Conservation (phyloP, 2,329 filamentous ascomycete species). For the Sporothrix variecibatus region DNA sequence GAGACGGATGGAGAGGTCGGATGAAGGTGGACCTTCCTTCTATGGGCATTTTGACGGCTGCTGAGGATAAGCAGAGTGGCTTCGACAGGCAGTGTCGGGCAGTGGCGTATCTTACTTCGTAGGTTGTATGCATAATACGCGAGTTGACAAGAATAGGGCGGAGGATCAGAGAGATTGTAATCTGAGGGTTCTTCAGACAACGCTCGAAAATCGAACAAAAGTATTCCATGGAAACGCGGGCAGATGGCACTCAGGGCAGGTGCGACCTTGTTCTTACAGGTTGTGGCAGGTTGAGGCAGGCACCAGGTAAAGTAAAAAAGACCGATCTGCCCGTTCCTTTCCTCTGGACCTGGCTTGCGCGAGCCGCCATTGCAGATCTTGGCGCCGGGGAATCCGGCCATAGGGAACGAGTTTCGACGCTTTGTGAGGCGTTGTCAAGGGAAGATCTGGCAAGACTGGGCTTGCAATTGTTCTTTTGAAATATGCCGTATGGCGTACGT, state of each 20-base stretch:
- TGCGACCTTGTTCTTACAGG: background rate
- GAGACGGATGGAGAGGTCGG: background rate
- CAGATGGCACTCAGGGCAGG: background rate
- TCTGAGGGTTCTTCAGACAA: background rate
- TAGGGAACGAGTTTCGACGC: background rate
- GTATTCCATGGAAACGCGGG: background rate
- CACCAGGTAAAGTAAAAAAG: background rate
- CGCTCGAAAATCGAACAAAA: too few species aligned
- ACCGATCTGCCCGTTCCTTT: slow-evolving; percentile 4
- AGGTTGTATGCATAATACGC: background rate
- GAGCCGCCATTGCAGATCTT: slow-evolving; percentile 8
- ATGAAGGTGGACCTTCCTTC: background rate
- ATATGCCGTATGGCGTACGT: background rate
- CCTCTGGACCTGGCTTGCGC: background rate
- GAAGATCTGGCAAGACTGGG: background rate
- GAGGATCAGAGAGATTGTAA: too few species aligned
- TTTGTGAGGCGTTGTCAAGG: background rate
- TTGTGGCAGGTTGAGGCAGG: background rate
- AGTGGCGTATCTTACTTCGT: too few species aligned
- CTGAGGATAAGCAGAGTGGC: background rate
- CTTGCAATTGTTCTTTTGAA: background rate
- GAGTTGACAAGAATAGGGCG: background rate
- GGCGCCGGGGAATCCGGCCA: slow-evolving; percentile 6
- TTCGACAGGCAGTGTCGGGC: background rate
- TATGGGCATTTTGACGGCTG: background rate